Conservation (phyloP, 2,329 filamentous ascomycete species). For the Aspergillus tubingensis region DNA sequence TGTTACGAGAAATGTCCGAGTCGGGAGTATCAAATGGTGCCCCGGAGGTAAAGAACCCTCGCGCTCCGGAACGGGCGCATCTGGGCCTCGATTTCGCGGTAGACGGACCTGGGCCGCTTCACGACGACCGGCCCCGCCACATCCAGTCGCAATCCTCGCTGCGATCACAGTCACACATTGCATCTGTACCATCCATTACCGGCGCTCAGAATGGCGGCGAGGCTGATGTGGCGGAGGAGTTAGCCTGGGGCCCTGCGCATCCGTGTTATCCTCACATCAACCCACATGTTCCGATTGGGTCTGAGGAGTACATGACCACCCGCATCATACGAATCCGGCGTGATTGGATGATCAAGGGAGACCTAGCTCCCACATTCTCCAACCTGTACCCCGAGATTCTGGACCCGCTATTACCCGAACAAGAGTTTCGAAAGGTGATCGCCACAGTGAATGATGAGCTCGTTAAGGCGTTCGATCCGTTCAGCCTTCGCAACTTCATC, state of each 20-base stretch:
- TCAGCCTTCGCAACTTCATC: constrained; percentile 71
- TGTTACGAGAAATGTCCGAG: constrained; percentile 29
- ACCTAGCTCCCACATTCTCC: constrained; percentile 88
- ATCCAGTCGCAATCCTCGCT: constrained; percentile 44
- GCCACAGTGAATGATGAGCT: constrained; percentile 79
- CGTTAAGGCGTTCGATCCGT: constrained; percentile 77
- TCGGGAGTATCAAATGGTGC: constrained; percentile 28
- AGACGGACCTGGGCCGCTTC: constrained; percentile 13
- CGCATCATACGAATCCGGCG: constrained; percentile 88
- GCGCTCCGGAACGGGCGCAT: constrained; percentile 34
- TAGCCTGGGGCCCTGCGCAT: constrained; percentile 90
- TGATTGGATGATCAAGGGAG: constrained; percentile 88
- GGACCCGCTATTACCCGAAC: constrained; percentile 80
- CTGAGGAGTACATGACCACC: constrained; percentile 72
- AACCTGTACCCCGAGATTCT: constrained; percentile 96
- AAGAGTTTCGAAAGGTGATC: constrained; percentile 80
- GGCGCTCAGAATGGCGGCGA: constrained; percentile 44
- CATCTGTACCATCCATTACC: constrained; percentile 42
- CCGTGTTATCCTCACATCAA: constrained; percentile 94
- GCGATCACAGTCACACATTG: constrained; percentile 43
- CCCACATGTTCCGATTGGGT: constrained; percentile 79
- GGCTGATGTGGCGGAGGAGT: constrained; percentile 64
- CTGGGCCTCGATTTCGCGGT: constrained; percentile 26
- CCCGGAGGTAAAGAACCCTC: constrained; percentile 30
- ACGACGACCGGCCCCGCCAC: constrained; percentile 38